Evolutionary conservation across 106 monocot species (phyloP).

Genomic region (Hemerocallis citrina): DNA sequence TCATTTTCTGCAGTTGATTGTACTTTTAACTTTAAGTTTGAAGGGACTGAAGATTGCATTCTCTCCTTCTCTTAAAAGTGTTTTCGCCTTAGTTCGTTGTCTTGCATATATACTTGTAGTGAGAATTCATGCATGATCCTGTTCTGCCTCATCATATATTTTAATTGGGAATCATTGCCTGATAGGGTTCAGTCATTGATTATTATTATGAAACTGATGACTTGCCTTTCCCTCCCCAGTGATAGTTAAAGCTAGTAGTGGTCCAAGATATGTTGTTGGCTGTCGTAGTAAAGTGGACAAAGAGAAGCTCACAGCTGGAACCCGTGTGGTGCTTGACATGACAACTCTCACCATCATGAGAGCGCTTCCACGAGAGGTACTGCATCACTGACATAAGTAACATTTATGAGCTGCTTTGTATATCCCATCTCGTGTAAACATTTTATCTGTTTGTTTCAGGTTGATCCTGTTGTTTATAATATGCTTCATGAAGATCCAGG

Average conservation of each 20-base stretch:
- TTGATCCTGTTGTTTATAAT: constrained; percentile 84
- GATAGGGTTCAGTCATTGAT: no score
- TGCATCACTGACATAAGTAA: no score
- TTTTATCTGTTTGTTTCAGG: constrained; percentile 21
- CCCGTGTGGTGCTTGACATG: constrained; percentile 97
- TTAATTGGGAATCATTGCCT: no score
- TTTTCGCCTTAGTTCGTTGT: neutral
- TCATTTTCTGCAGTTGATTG: neutral
- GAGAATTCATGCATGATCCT: neutral
- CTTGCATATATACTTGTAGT: neutral
- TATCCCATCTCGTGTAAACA: neutral
- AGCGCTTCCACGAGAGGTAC: constrained; percentile 91
- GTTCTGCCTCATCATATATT: no score
- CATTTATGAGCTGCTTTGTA: neutral
- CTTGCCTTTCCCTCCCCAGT: constrained; percentile 35
- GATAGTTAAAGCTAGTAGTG: constrained; percentile 97
- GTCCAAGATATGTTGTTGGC: constrained; percentile 99
- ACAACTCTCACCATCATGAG: constrained; percentile 96
- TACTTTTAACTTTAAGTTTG: neutral
- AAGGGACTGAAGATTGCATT: neutral
- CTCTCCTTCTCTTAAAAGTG: neutral
- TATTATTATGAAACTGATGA: neutral
- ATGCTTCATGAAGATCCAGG: constrained; percentile 89
- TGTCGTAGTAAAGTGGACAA: constrained; percentile 97
- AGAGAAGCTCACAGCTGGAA: constrained; percentile 86